Conservation (phyloP, 2,329 filamentous ascomycete species). For the Aspergillus costaricaensis region DNA sequence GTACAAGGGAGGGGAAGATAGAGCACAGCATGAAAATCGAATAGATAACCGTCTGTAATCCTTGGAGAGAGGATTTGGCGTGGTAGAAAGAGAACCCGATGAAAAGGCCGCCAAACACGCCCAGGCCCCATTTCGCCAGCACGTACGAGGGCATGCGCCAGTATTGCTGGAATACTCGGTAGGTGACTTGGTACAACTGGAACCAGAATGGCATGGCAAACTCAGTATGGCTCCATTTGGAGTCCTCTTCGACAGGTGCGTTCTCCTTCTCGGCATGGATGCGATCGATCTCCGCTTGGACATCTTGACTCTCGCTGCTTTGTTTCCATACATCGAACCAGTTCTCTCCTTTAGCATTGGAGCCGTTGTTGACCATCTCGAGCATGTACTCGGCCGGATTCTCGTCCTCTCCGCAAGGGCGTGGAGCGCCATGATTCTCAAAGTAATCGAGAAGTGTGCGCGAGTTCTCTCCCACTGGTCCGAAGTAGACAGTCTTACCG, state of each 20-base stretch:
- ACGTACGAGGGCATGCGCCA: constrained; percentile 86
- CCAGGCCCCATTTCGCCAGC: constrained; percentile 71
- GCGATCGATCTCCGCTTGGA: constrained; percentile 39
- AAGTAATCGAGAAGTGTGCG: constrained; percentile 63
- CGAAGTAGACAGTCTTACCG: constrained; percentile 68
- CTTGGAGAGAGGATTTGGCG: constrained; percentile 70
- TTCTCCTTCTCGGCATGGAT: constrained; percentile 52
- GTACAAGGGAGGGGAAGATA: not conserved
- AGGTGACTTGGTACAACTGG: constrained; percentile 66
- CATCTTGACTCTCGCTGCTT: constrained; percentile 54
- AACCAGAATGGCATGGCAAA: constrained; percentile 71
- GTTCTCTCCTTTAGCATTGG: constrained; percentile 57
- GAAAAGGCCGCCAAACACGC: constrained; percentile 60
- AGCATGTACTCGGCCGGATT: constrained; percentile 76
- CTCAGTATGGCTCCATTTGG: constrained; percentile 58
- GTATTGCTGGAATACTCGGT: constrained; percentile 81
- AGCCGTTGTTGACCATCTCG: constrained; percentile 54
- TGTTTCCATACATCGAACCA: constrained; percentile 58
- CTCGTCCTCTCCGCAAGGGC: constrained; percentile 58
- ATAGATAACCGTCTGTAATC: constrained; percentile 85
- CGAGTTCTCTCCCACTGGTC: constrained; percentile 62
- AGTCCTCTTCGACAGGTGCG: not conserved
- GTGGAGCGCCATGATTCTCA: constrained; percentile 57
- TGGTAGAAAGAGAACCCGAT: constrained; percentile 79
- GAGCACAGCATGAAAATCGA: constrained; percentile 70